Percentiles rank a stretch among this genome's conserved stretches.
Conservation (phyloP, 495 filamentous ascomycete species). For the Penicillium canariense region DNA sequence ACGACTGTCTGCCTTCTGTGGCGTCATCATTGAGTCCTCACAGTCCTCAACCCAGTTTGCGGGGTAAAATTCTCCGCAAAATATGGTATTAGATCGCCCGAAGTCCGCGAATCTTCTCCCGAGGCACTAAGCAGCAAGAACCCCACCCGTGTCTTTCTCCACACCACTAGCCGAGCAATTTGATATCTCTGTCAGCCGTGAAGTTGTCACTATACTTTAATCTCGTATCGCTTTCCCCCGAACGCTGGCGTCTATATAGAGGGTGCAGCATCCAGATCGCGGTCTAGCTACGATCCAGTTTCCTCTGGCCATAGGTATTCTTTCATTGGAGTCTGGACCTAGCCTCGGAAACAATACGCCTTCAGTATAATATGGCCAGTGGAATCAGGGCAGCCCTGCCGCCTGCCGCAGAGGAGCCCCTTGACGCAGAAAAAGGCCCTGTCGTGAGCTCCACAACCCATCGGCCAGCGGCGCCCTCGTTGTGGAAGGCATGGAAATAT, state of each 20-base stretch:
- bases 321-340: neutral
- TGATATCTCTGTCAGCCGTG: neutral
- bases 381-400: neutral
- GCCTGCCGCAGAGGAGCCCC: neutral
- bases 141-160: neutral
- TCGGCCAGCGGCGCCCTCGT: conserved; percentile 17
- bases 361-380: neutral
- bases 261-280: neutral
- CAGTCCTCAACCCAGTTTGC: neutral
- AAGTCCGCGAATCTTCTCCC: neutral
- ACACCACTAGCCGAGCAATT: neutral
- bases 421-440: neutral
- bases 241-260: neutral
- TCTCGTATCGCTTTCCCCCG: neutral
- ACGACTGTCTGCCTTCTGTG: neutral
- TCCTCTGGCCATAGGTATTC: neutral
- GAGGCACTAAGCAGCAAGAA: neutral
- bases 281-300: neutral
- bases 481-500: conserved; percentile 17
- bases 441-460: conserved; percentile 2
- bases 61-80: neutral
- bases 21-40: neutral
- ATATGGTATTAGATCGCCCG: neutral
- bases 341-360: neutral
- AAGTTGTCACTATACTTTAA: neutral